Base-by-base conservation (phyloP, 768 basidiomycete genomes). In the Nidularia sp. region DNA sequence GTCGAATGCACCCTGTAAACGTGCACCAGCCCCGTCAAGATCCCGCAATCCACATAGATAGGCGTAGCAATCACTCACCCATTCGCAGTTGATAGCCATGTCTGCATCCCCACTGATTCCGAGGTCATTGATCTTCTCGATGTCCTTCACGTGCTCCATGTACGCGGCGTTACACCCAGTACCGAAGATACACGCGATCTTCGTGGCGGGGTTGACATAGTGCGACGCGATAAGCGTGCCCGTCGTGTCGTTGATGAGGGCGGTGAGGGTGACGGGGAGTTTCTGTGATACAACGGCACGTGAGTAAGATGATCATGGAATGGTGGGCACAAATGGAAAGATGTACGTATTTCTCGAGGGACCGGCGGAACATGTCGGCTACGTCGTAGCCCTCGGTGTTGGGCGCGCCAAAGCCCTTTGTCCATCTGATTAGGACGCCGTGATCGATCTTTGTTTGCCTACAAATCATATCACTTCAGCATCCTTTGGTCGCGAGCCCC, bases 91-190 rank as follows among this genome's bases (percentile, higher is more conserved):
- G 66, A 99, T 98, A 4, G 86, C 96, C 82, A 99, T 97, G 49
- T 88, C 77, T 29, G 74, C 78, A 10, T 74, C 69, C 2, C 69
- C 73, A 35, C 85, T 81, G 56, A 95, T 76, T 1, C 85, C 86
- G n/a, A 94, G 69, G 49, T 83, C 57, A 46, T 79, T 76, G 56
- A 98, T 83, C 77, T 99, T 99, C 39, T 88, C 81, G 47, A 98
- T 94, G 60, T 87, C 83, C 41, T 75, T 78, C 12, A 93, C 81
- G 52, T 85, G 83, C 66, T 99, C 96, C 92, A 97, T 95, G 64
- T 98, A 98, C 5, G 96, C 96, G 0, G 96, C 96, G 66, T 98
- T 98, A 66, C 95, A 98, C 0, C 97, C 97, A 5, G 97, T 99
- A 36, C 97, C 97, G 61, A 98, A 96, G 62, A 99, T 98, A 62